These are phyloP conservation scores for Claviceps sp. DNA, from an alignment of 2,329 filamentous ascomycete genomes.

Conservation along the genomic window DNA sequence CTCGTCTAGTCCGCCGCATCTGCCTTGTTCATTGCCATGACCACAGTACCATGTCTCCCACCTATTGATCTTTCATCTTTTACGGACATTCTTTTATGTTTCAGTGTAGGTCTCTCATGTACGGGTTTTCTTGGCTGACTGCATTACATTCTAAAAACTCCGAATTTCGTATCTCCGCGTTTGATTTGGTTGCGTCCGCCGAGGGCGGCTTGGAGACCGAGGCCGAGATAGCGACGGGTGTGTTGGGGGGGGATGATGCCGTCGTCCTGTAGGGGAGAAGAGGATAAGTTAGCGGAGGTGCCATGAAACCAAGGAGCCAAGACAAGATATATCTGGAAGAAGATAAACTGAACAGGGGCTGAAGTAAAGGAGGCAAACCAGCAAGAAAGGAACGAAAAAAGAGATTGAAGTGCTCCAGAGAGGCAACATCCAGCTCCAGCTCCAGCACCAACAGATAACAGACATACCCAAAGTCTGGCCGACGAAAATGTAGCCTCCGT, in stretches of 20 bases:
- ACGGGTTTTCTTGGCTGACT: neutral
- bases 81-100: neutral
- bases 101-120: neutral
- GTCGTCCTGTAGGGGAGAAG: slow-evolving; percentile 41
- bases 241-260: slow-evolving; percentile 69
- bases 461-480: slow-evolving; percentile 70
- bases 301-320: no score
- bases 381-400: no score
- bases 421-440: no score
- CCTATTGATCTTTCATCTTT: no score
- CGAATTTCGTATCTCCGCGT: slow-evolving; percentile 55
- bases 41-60: no score
- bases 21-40: no score
- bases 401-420: no score
- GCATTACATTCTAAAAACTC: slow-evolving; percentile 69
- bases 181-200: slow-evolving; percentile 51
- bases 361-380: no score
- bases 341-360: no score
- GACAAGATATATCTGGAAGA: no score
- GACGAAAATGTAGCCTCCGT: slow-evolving; percentile 81
- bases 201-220: slow-evolving; percentile 60
- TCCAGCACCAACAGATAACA: no score
- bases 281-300: neutral
- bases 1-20: no score
- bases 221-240: slow-evolving; percentile 56